Percentiles rank a stretch among this genome's conserved stretches.
These are phyloP conservation scores for Jamesozyma rosinii DNA, from an alignment of 805 yeast genomes.

Conservation along the genomic window DNA sequence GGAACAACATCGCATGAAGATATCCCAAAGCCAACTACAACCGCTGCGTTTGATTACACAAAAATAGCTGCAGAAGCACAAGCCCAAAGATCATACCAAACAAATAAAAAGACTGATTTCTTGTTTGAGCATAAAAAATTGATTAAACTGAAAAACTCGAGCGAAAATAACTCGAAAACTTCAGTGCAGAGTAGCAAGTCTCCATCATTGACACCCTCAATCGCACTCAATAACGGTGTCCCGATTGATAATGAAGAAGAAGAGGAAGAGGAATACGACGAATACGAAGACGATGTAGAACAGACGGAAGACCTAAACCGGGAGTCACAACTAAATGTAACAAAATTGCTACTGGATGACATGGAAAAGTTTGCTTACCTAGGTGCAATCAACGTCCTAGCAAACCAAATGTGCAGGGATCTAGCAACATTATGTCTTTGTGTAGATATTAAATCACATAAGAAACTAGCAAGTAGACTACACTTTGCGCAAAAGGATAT, in stretches of 20 bases:
- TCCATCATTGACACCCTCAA: background rate
- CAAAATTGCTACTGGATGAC: conserved; percentile 72
- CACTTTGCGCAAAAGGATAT: conserved; percentile 65
- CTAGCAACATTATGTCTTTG: conserved; percentile 50
- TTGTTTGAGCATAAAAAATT: conserved; percentile 36
- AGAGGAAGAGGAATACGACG: conserved; percentile 29
- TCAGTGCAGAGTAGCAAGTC: conserved; percentile 5
- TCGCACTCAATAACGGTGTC: background rate
- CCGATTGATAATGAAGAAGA: conserved; percentile 17
- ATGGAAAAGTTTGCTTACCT: conserved; percentile 86
- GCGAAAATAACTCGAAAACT: conserved; percentile 2
- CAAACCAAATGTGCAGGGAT: conserved; percentile 75
- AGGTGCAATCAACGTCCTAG: conserved; percentile 67
- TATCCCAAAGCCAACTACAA: background rate
- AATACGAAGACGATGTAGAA: conserved; percentile 34
- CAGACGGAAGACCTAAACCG: conserved; percentile 31
- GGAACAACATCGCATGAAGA: background rate
- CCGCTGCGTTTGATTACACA: conserved; percentile 54
- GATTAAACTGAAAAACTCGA: conserved; percentile 11
- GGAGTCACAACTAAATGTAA: conserved; percentile 55
- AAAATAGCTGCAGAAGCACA: conserved; percentile 83
- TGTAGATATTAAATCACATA: conserved; percentile 38
- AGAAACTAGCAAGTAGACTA: conserved; percentile 47
- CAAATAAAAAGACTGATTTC: conserved; percentile 49
- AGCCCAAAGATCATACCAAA: conserved; percentile 53